Evolutionary conservation across 2,329 filamentous ascomycete genomes (phyloP).

Genomic region (Nemania sp.): DNA sequence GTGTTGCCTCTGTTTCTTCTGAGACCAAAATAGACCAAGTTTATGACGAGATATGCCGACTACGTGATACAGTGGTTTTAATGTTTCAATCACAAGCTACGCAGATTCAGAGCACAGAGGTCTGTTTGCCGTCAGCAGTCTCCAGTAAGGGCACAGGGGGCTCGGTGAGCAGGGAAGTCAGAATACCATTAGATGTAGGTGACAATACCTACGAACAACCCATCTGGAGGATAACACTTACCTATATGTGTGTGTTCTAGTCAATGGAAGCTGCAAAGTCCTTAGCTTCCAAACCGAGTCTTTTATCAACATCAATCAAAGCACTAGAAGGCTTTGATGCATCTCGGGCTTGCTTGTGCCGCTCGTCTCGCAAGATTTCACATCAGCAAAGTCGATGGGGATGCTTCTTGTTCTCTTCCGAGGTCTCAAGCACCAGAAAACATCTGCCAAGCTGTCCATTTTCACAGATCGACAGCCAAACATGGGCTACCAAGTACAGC

Average conservation of each 20-base stretch:
- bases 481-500: not conserved
- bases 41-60: no score
- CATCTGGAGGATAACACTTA: not conserved
- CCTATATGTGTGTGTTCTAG: constrained; percentile 1
- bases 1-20: no score
- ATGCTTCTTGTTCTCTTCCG: not conserved
- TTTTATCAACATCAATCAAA: constrained; percentile 25
- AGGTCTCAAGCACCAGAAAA: not conserved
- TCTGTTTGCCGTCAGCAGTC: not conserved
- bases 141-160: not conserved
- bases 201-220: not conserved
- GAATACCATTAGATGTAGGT: constrained; percentile 13
- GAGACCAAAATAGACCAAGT: not conserved
- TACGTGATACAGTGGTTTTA: not conserved
- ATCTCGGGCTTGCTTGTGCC: constrained; percentile 5
- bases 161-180: not conserved
- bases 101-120: not conserved
- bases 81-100: not conserved
- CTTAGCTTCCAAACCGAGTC: constrained; percentile 17
- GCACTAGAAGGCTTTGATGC: not conserved
- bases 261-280: constrained; percentile 7
- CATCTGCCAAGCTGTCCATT: constrained; percentile 24
- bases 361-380: not conserved
- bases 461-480: constrained; percentile 1
- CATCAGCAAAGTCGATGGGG: not conserved